Base-by-base conservation (phyloP, 257 asterid species). In the Petrea volubilis region DNA sequence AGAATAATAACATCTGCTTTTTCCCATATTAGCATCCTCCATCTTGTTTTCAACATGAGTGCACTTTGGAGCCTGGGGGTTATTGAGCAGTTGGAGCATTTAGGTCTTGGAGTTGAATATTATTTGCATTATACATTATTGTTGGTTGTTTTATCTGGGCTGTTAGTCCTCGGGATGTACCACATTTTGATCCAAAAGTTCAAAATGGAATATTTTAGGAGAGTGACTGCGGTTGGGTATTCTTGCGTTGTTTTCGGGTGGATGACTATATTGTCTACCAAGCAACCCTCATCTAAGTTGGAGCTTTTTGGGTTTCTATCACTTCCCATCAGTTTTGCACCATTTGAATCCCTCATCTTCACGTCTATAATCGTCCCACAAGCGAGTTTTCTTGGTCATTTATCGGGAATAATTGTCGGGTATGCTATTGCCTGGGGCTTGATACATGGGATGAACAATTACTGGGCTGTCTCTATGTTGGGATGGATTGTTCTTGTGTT, bases 241-340 rank as follows among this genome's bases (percentile, higher is more conserved):
- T 94, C 99, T 33, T 94, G 99, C 75, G 99, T 94, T 75, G 99
- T 94, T 55, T 94, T 94, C 33, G 99, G 99, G 41, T 94, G 97
- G 99, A 91, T 94, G 99, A 94, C 99, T 5, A 91, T 94, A 69
- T 75, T 94, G 82, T 86, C 97, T 0, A 88, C 89, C 0, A 91
- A 87, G 85, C 96, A 91, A 67, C 97, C 99, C 0, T 86, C 97
- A 0, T 86, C 95, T 4, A 94, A 88, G 85, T 79, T 94, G 85
- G 88, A 91, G 68, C 95, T 94, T 72, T 94, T 94, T 31, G 99
- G 99, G 78, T 70, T 94, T 78, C 93, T 94, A 18, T 94, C 99
- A 0, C 97, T 94, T 53, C 99, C 97, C 3, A 94, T 94, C 66
- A 91, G 96, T 74, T 91, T 89, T 67, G 99, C 97, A 0, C 99